Evolutionary conservation across 129 eudicot genomes (phyloP), one percentile per base, ranked within the genome.

Genomic region (Pulicaria dysenterica): DNA sequence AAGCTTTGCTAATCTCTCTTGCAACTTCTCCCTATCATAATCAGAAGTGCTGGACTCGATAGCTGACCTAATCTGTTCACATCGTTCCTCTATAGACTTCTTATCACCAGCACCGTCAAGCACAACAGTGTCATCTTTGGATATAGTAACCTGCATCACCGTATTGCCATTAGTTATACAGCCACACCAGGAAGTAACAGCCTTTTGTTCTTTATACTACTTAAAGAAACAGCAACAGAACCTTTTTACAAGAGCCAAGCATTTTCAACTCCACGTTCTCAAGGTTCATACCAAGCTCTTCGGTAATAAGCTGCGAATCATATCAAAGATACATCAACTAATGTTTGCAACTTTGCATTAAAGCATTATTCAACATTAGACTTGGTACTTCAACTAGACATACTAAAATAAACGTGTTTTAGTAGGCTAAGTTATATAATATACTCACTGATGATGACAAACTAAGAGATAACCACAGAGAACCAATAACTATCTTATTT

Each of bases 181-280:
- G 34, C 24, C 34, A 48, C 9, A 47, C 44, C 72, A 1, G 8
- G 5, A 66, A 66, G 24, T 31, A 46, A 10, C n/a, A 11, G 3
- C n/a, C 9, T 19, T 44, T 41, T 63, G 19, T 15, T 49, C 11
- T 34, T 10, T 65, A 43, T 11, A 45, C 10, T 34, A 31, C 42
- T 46, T 5, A 10, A n/a, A 36, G 15, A n/a, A 7, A 71, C 7
- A 42, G 1, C 36, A 63, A 3, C 72, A 36, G 7, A 24, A 86
- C 96, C 92, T 86, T 86, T 73, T 86, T 89, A 81, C 92, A 84
- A 8, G 92, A 84, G 17, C 96, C 96, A 66, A 89, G 73, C 86
- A 84, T 84, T 7, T 83, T 83, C 53, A 82, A 45, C 17, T 84
- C 87, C 57, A 87, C 74, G 49, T 84, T 85, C 6, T 89, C 96